Evolutionary conservation across 2,329 filamentous ascomycete species (phyloP), one percentile per base, ranked within the genome.

Genomic region (Coleophoma crateriformis): DNA sequence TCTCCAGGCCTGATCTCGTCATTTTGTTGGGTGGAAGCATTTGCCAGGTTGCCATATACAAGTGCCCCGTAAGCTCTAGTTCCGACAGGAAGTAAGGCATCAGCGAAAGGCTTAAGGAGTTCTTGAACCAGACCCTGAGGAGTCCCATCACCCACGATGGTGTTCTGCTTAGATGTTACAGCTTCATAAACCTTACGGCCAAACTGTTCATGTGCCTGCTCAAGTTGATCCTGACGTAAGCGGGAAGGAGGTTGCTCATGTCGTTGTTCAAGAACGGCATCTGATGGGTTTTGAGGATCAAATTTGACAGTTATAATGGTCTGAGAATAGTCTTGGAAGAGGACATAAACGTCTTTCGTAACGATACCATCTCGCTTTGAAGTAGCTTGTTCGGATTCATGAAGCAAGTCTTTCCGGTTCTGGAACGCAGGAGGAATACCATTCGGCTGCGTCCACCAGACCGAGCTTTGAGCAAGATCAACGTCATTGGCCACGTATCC

Each of bases 271-370:
- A 97, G 68, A 33, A 81, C 74, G 11, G 85, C 86, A 61, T 92
- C 85, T 2, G 79, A 74, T 3, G 87, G 78, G 63, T 95, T 84
- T 47, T 83, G 79, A 1, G 84, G 74, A 65, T 96, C 88, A 66
- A 87, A 97, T 46, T 78, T 84, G 15, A 85, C 87, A 0, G 85
- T 90, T 61, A 99, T 80, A 55, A 95, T 77, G 0, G 92, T 97
- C 66, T 97, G 94, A 15, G 91, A 96, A 68, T 99, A 99, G 70
- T 99, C 94, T 61, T 90, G 85, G 72, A 89, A 99, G 8, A 99
- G 72, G n/a, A 97, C 75, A 59, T 87, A 94, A 39, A 96, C 77
- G 52, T 91, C 84, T 57, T 91, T 91, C 7, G 85, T 88, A 17
- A 95, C 73, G 1, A 77, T 78, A 22, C 87, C 84, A 27, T 85